phyloP scores from a whole-genome alignment of 1,139 yeast species.

The Taphrina confusa region DNA sequence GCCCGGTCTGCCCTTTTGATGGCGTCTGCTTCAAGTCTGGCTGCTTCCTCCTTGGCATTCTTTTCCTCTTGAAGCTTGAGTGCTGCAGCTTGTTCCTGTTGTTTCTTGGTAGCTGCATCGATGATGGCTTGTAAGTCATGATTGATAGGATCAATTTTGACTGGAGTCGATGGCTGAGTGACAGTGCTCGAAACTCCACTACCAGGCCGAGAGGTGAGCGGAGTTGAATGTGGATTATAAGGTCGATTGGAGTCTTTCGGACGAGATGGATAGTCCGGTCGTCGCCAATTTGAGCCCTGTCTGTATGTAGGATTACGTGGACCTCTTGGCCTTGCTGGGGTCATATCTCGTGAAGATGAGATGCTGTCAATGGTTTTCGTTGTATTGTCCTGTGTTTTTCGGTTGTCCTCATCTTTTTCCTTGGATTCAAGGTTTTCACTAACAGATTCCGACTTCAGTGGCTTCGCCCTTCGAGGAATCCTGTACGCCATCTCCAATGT shows the following conservation, averaged over 20 bases:
- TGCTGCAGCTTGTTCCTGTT: constrained; percentile 41
- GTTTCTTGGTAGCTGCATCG: constrained; percentile 50
- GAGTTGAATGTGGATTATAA: neutral
- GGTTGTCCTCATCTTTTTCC: neutral
- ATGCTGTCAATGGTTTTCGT: neutral
- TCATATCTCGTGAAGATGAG: neutral
- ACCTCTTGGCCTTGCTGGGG: neutral
- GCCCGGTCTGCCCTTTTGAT: constrained; percentile 32
- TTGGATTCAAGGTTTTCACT: neutral
- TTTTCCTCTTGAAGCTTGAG: constrained; percentile 40
- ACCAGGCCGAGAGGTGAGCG: constrained; percentile 1
- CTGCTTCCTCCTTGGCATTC: constrained; percentile 39
- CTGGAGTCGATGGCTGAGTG: constrained; percentile 14
- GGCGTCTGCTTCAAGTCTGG: constrained; percentile 24
- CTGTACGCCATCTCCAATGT: constrained; percentile 76
- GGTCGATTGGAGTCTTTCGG: neutral
- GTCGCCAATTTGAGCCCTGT: constrained; percentile 17
- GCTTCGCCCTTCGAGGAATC: constrained; percentile 53
- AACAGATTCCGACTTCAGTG: neutral
- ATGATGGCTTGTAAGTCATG: constrained; percentile 49
- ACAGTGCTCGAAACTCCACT: neutral
- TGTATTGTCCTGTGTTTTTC: neutral
- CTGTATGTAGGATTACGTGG: constrained; percentile 16
- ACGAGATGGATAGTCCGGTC: neutral
- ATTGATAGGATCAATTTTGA: constrained; percentile 40